A percentile compares a stretch with the other conserved stretches of the same genome.
These are phyloP conservation scores for Paspalum notatum DNA, from an alignment of 176 grass and related monocot genomes.

Conservation along the genomic window DNA sequence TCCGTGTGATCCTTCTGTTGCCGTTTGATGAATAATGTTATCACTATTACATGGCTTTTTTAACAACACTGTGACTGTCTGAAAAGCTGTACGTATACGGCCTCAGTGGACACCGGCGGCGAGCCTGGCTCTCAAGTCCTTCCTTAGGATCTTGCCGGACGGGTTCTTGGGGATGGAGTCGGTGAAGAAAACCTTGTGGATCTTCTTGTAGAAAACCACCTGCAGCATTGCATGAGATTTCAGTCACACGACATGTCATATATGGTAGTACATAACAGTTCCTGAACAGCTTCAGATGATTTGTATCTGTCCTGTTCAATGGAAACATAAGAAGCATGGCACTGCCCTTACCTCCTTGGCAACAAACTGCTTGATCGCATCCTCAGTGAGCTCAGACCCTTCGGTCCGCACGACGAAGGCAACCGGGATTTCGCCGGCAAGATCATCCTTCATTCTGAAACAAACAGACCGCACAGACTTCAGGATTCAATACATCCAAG, in stretches of 20 bases:
- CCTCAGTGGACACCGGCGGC: constrained; percentile 43
- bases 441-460: constrained; percentile 79
- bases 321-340: background rate
- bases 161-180: constrained; percentile 88
- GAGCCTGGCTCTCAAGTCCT: constrained; percentile 91
- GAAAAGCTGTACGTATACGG: constrained; percentile 7
- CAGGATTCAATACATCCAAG: background rate
- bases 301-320: background rate
- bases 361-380: constrained; percentile 84
- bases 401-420: constrained; percentile 70
- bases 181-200: constrained; percentile 85
- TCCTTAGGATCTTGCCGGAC: constrained; percentile 94
- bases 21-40: constrained; percentile 43
- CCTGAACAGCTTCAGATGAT: background rate
- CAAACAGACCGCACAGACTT: background rate
- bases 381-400: constrained; percentile 68
- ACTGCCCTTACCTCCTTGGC: constrained; percentile 62
- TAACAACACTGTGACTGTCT: background rate
- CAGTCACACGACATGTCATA: background rate
- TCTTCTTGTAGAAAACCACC: constrained; percentile 97
- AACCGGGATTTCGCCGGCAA: constrained; percentile 77
- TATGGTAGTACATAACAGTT: background rate
- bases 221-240: constrained; percentile 18
- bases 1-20: background rate
- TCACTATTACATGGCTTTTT: constrained; percentile 37